Percentiles rank a stretch among this genome's conserved stretches.
These are phyloP conservation scores for Lasiosphaeriaceae sp. DNA, from an alignment of 495 filamentous ascomycete species.

Conservation along the genomic window DNA sequence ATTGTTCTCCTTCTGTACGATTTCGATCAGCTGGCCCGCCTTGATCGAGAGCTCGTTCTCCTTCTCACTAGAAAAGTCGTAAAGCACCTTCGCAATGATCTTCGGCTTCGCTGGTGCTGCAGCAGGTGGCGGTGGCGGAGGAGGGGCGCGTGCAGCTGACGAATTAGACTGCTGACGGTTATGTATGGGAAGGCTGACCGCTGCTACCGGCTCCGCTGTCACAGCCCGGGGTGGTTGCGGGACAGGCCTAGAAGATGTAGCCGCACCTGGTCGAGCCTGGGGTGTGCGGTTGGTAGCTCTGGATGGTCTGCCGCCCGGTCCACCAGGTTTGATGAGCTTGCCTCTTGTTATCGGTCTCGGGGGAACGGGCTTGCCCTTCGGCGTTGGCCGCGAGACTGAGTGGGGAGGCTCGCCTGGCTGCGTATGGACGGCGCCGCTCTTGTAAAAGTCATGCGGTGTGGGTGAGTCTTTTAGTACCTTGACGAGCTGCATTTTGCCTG, in stretches of 20 bases:
- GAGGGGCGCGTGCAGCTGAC: slow-evolving; percentile 52
- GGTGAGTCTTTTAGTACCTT: slow-evolving; percentile 86
- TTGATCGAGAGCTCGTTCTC: slow-evolving; percentile 74
- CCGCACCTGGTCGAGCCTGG: slow-evolving; percentile 36
- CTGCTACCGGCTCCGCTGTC: slow-evolving; percentile 25
- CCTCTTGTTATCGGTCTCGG: slow-evolving; percentile 87
- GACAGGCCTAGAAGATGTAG: slow-evolving; percentile 36
- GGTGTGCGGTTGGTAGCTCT: slow-evolving; percentile 55
- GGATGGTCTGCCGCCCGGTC: slow-evolving; percentile 75
- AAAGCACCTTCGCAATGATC: slow-evolving; percentile 79
- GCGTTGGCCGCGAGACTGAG: slow-evolving; percentile 79
- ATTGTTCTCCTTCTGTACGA: slow-evolving; percentile 84
- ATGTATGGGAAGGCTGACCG: slow-evolving; percentile 37
- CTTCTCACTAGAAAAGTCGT: slow-evolving; percentile 78
- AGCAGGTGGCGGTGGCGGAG: slow-evolving; percentile 69
- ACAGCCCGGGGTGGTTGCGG: slow-evolving; percentile 43
- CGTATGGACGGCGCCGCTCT: slow-evolving; percentile 87
- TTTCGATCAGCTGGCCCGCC: slow-evolving; percentile 74
- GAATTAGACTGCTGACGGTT: slow-evolving; percentile 42
- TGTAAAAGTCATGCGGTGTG: slow-evolving; percentile 79
- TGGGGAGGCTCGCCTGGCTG: slow-evolving; percentile 76
- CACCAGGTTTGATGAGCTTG: slow-evolving; percentile 85
- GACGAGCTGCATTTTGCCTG: slow-evolving; percentile 80
- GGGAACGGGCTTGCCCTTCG: slow-evolving; percentile 76
- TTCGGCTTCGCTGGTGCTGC: slow-evolving; percentile 62